phyloP scores from a whole-genome alignment of 192 early-diverging fungal species.

The Pilaira anomala region DNA sequence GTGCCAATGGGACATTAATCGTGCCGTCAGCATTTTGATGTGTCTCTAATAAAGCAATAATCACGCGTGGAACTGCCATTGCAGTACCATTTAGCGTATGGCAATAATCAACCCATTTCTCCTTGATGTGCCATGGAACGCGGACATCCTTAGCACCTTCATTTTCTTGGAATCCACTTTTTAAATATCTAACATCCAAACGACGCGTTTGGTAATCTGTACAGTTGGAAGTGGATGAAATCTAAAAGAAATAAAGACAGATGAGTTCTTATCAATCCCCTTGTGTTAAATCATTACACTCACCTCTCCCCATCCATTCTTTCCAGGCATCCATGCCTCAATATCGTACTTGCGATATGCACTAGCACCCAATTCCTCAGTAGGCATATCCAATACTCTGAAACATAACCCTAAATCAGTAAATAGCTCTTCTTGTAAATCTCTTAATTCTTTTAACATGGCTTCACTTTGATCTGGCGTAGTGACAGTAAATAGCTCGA shows the following conservation, averaged over 20 bases:
- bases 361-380: constrained; percentile 86
- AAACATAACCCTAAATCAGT: constrained; percentile 78
- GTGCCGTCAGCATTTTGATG: constrained; percentile 71
- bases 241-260: constrained; percentile 33
- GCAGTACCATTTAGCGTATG: constrained; percentile 95
- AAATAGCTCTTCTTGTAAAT: constrained; percentile 73
- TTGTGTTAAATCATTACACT: constrained; percentile 2
- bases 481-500: constrained; percentile 82
- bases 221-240: constrained; percentile 88
- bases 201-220: constrained; percentile 91
- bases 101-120: constrained; percentile 61
- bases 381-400: constrained; percentile 88
- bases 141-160: constrained; percentile 23
- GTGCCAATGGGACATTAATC: constrained; percentile 63
- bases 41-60: constrained; percentile 84
- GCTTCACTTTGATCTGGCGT: constrained; percentile 58
- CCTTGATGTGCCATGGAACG: constrained; percentile 25
- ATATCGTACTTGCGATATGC: constrained; percentile 91
- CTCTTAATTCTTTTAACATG: constrained; percentile 68
- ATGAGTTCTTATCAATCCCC: neutral
- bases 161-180: constrained; percentile 23
- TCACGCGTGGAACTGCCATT: constrained; percentile 82
- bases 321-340: constrained; percentile 97
- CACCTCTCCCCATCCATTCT: constrained; percentile 75
- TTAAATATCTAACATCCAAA: constrained; percentile 66